Evolutionary conservation across 2,329 filamentous ascomycete species (phyloP), one percentile per base, ranked within the genome.

Genomic region (Alternaria sp.): DNA sequence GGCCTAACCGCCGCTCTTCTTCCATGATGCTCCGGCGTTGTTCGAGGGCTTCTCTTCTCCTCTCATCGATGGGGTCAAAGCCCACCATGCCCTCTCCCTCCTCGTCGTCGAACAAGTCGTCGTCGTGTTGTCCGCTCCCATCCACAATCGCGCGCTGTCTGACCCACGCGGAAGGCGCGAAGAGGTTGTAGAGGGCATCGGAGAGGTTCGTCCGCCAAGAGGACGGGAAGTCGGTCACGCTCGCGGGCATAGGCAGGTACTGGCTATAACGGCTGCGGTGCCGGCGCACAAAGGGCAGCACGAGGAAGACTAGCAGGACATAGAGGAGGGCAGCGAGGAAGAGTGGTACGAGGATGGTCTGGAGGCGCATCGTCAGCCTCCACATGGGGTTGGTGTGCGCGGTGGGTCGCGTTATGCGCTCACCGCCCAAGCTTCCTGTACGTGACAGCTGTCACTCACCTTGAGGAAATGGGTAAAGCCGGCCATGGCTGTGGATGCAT

Each of bases 1-100:
- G 85, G 77, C 92, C 95, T 65, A 97, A 74, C 66, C 93, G 85
- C 69, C 87, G 83, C 46, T 85, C 81, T 51, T 84, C 85, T 64
- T 88, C 86, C 32, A 73, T 74, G 43, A 78, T 68, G 80, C 80
- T 79, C 51, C 79, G 66, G 19, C 80, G 64, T 61, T 79, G 74
- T 59, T 81, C 80, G 45, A 81, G 72, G 8, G 78, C 76, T 69
- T 80, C 80, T 55, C 81, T 66, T 52, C 81, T 70, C 28, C 73
- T 55, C 62, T 76, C 71, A 26, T 79, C 75, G 32, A 79, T 72
- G 5, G 76, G 75, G 36, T 79, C 78, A 71, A 84, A 84, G 13
- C 82, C 82, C 5, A 83, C 78, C 81, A 84, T 82, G 56, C 78
- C 79, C 71, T 84, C 82, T 45, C 82, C 81, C 67, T 84, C 82